phyloP scores from a whole-genome alignment of 208 protist genomes.

The Tritrichomonas foetus region DNA sequence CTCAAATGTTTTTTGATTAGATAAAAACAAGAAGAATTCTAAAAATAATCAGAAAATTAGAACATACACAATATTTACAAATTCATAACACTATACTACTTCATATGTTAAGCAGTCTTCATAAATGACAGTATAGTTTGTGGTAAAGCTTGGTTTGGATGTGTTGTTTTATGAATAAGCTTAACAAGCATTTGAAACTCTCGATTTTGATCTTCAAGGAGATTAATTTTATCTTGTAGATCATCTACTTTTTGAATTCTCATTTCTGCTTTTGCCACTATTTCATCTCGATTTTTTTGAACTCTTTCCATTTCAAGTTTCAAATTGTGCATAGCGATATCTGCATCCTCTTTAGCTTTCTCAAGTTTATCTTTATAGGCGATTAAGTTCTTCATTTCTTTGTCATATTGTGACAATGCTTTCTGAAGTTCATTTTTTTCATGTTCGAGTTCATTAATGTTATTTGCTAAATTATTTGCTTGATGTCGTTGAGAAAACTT shows the following conservation, averaged over 20 bases:
- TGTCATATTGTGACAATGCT: background rate
- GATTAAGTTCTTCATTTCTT: background rate
- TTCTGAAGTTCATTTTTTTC: background rate
- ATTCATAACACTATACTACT: too few species aligned
- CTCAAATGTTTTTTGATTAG: too few species aligned
- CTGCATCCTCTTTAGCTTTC: background rate
- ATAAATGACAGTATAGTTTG: background rate
- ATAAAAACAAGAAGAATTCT: too few species aligned
- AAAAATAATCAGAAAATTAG: too few species aligned
- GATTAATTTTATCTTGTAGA: background rate
- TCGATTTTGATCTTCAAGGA: background rate
- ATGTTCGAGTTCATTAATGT: background rate
- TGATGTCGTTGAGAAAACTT: background rate
- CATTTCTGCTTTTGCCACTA: background rate
- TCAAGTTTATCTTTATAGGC: background rate
- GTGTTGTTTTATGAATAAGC: background rate
- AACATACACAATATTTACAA: too few species aligned
- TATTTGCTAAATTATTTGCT: background rate
- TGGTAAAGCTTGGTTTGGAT: background rate
- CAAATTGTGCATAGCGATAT: background rate
- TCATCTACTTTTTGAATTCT: background rate
- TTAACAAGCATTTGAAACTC: background rate
- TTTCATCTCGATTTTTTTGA: too few species aligned
- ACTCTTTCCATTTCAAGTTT: background rate
- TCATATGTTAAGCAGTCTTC: background rate